phyloP scores from a whole-genome alignment of 768 basidiomycete genomes.

The Kwoniella sp. region DNA sequence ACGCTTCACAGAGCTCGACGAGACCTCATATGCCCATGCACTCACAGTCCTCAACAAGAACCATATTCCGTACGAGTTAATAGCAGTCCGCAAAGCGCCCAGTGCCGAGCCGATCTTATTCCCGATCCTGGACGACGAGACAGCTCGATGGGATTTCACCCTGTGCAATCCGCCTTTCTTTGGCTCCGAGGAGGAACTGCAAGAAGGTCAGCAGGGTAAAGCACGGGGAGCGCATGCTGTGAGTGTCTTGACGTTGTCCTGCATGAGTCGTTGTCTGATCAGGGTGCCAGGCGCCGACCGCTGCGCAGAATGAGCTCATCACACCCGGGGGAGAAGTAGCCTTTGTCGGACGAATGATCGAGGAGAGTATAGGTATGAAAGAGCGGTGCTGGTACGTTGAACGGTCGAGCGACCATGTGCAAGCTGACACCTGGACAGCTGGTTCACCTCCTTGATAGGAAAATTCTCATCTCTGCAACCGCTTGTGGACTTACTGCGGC shows the following conservation, averaged over 20 bases:
- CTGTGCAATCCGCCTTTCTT: slow-evolving; percentile 99
- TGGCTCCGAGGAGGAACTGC: slow-evolving; percentile 65
- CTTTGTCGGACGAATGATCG: slow-evolving; percentile 73
- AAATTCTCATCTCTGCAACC: slow-evolving; percentile 69
- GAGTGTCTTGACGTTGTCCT: slow-evolving; percentile 36
- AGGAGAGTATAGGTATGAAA: slow-evolving; percentile 61
- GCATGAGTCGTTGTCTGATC: neutral
- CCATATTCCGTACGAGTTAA: slow-evolving; percentile 54
- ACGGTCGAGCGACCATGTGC: neutral
- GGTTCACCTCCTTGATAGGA: slow-evolving; percentile 92
- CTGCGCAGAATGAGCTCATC: slow-evolving; percentile 81
- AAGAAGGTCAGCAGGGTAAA: slow-evolving; percentile 60
- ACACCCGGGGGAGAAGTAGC: slow-evolving; percentile 75
- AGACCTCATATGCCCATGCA: slow-evolving; percentile 59
- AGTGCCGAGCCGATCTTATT: slow-evolving; percentile 55
- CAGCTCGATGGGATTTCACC: slow-evolving; percentile 57
- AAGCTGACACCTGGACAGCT: slow-evolving; percentile 53
- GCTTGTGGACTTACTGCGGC: slow-evolving; percentile 59
- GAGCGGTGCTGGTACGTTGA: slow-evolving; percentile 59
- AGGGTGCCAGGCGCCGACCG: slow-evolving; percentile 70
- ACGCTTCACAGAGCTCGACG: slow-evolving; percentile 65
- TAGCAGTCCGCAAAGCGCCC: slow-evolving; percentile 53
- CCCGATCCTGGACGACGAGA: slow-evolving; percentile 43
- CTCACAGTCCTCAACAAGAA: slow-evolving; percentile 60
- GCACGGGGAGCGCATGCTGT: slow-evolving; percentile 67